Conservation (phyloP, 768 basidiomycete genomes). For the Lepiota subincarnata region DNA sequence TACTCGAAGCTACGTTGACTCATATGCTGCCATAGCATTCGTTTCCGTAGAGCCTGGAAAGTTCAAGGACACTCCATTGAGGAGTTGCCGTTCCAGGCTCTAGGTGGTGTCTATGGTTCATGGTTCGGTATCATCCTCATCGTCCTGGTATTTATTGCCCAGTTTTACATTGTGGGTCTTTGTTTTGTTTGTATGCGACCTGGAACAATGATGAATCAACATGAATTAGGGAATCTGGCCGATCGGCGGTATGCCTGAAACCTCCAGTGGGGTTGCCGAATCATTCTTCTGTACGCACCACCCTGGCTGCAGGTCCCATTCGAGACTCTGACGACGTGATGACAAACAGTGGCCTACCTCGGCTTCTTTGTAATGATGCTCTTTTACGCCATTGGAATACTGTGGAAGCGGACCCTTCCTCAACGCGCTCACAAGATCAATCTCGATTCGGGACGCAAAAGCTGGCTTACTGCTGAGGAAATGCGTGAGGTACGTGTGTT, state of each 20-base stretch:
- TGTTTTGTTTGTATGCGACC: neutral
- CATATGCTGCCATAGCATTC: constrained; percentile 27
- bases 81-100: constrained; percentile 40
- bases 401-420: constrained; percentile 39
- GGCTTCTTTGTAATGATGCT: constrained; percentile 36
- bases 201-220: neutral
- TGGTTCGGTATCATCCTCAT: constrained; percentile 42
- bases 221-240: constrained; percentile 34
- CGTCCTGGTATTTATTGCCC: constrained; percentile 37
- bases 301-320: neutral
- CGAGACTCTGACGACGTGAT: neutral
- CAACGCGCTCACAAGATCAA: constrained; percentile 35
- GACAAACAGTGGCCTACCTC: constrained; percentile 30
- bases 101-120: constrained; percentile 42
- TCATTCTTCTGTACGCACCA: constrained; percentile 34
- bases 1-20: neutral
- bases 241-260: constrained; percentile 29
- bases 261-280: constrained; percentile 25
- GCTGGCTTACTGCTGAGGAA: constrained; percentile 42
- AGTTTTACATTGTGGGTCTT: constrained; percentile 38
- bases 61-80: constrained; percentile 41
- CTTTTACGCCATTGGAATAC: constrained; percentile 33
- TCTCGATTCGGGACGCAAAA: constrained; percentile 43
- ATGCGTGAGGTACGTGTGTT: constrained; percentile 36
- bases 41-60: constrained; percentile 41